These are phyloP conservation scores for Fusarium verticillioides DNA, from an alignment of 2,329 filamentous ascomycete species.

Conservation along the genomic window DNA sequence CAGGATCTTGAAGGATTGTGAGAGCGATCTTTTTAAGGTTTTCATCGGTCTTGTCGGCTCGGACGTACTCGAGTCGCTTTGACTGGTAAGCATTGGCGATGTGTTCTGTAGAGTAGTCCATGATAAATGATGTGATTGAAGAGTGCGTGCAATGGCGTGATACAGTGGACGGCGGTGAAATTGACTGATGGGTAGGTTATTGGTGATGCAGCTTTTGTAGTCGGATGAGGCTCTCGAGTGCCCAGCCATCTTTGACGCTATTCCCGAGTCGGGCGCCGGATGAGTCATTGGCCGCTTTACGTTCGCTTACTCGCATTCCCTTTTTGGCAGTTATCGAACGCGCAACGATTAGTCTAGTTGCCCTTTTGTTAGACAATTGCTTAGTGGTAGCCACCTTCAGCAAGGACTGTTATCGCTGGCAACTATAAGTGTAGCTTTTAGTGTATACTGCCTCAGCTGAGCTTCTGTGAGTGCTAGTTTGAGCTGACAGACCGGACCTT, in stretches of 20 bases:
- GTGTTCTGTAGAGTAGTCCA: constrained; percentile 11
- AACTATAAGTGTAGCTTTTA: neutral
- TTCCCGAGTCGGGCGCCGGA: neutral
- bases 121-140: constrained; percentile 50
- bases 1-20: constrained; percentile 3
- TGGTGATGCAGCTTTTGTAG: neutral
- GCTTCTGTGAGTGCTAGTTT: neutral
- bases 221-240: neutral
- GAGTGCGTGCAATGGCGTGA: neutral
- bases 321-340: neutral
- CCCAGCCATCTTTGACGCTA: constrained; percentile 1
- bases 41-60: neutral
- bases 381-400: neutral
- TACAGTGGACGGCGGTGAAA: fast-evolving
- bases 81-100: constrained; percentile 11
- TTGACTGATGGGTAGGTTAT: fast-evolving
- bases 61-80: neutral
- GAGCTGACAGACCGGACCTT: neutral
- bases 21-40: neutral
- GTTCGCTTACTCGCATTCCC: neutral
- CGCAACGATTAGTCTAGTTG: neutral
- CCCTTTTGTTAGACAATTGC: neutral
- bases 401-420: neutral
- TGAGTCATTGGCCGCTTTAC: constrained; percentile 13
- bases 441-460: neutral